Conservation (phyloP, 148 eudicot genomes). For the Arctostaphylos glauca region DNA sequence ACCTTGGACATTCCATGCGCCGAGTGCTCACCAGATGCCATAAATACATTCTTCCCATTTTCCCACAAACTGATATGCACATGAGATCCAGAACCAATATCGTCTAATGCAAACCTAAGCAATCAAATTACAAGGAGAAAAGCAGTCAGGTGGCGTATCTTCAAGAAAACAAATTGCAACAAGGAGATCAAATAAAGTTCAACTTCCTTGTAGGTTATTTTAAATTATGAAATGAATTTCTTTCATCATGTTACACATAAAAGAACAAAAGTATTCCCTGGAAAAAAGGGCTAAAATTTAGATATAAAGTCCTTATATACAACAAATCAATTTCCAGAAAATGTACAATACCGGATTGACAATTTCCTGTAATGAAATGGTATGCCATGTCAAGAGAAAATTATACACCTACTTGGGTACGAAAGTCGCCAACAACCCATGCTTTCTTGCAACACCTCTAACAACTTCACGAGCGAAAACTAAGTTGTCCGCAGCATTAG, state of each 20-base stretch:
- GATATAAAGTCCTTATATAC: not conserved
- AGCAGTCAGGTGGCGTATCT: not conserved
- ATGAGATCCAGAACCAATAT: constrained; percentile 92
- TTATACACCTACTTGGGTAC: constrained; percentile 71
- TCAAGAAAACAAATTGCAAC: not conserved
- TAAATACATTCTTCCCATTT: constrained; percentile 80
- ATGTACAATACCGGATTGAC: not conserved
- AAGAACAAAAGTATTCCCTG: not conserved
- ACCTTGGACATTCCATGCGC: constrained; percentile 72
- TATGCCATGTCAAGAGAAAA: not conserved
- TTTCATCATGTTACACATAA: not conserved
- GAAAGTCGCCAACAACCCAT: constrained; percentile 88
- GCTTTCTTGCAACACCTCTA: constrained; percentile 85
- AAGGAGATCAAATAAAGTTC: not conserved
- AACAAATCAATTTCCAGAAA: constrained; percentile 7
- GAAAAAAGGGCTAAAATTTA: not conserved
- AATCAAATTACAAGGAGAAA: constrained; percentile 19
- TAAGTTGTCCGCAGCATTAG: constrained; percentile 76
- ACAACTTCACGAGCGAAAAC: constrained; percentile 73
- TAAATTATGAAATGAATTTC: not conserved
- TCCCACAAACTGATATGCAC: constrained; percentile 90
- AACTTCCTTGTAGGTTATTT: not conserved
- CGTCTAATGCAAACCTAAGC: constrained; percentile 67
- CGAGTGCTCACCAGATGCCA: constrained; percentile 53
- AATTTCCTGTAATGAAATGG: not conserved